Evolutionary conservation across 306 rosid species (phyloP).

Genomic region (Cicer arietinum): DNA sequence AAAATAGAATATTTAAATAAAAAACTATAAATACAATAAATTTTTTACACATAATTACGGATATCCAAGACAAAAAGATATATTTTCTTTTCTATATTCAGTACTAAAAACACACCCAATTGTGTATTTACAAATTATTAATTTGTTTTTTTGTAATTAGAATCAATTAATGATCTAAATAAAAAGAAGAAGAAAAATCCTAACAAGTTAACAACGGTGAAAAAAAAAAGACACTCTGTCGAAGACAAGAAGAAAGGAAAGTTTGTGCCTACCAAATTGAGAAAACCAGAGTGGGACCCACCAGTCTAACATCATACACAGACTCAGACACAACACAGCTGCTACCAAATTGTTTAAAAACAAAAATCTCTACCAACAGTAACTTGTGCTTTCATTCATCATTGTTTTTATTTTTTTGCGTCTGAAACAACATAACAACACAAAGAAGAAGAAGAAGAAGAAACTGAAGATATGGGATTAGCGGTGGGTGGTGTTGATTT

Average conservation of each 20-base stretch:
- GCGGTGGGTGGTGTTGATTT: slow-evolving; percentile 62
- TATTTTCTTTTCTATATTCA: too few species aligned
- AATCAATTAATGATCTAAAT: neutral
- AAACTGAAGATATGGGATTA: slow-evolving; percentile 52
- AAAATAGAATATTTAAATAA: too few species aligned
- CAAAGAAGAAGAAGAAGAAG: slow-evolving; percentile 24
- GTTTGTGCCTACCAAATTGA: slow-evolving; percentile 11
- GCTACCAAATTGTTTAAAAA: neutral
- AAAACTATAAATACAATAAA: too few species aligned
- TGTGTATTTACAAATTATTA: neutral
- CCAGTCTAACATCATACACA: slow-evolving; percentile 26
- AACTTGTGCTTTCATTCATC: slow-evolving; percentile 28
- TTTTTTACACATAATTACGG: too few species aligned
- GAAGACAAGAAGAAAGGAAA: neutral
- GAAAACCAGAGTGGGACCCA: neutral
- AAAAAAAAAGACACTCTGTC: slow-evolving; percentile 3
- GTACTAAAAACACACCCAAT: neutral
- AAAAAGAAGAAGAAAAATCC: neutral
- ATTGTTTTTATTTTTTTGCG: neutral
- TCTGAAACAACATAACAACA: neutral
- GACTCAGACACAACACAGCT: slow-evolving; percentile 6
- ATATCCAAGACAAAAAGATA: too few species aligned
- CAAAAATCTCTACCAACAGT: slow-evolving; percentile 4
- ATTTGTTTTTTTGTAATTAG: too few species aligned
- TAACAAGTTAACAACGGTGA: neutral